Conservation (phyloP, 2,329 filamentous ascomycete genomes). For the Neurospora sp. region DNA sequence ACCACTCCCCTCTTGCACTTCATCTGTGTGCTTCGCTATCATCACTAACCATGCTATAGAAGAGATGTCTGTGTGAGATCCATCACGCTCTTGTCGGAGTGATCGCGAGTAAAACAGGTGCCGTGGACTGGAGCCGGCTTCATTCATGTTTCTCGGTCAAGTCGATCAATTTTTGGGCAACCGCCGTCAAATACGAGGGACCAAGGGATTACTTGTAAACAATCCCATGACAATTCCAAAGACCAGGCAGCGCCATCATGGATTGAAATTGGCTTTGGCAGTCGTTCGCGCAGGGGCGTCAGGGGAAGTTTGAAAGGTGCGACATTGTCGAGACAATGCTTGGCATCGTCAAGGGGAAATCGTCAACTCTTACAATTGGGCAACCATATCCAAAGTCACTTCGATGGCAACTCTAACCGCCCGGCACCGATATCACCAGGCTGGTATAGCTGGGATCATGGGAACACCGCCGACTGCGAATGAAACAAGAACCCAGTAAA, state of each 20-base stretch:
- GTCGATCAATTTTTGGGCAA: neutral
- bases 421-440: neutral
- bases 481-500: neutral
- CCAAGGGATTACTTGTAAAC: neutral
- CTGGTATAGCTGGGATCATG: neutral
- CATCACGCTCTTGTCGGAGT: neutral
- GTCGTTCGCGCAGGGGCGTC: no score
- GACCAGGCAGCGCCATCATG: neutral
- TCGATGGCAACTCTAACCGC: neutral
- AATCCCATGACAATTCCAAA: neutral
- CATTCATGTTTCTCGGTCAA: neutral
- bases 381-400: neutral
- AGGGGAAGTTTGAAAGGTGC: conserved; percentile 5
- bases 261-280: neutral
- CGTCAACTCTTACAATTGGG: neutral
- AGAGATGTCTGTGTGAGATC: neutral
- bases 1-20: neutral
- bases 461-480: neutral
- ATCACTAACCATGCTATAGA: neutral
- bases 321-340: conserved; percentile 10
- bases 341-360: conserved; percentile 3
- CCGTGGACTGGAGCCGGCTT: neutral
- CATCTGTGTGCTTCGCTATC: neutral
- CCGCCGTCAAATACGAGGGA: neutral
- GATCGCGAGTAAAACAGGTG: neutral